Conservation (phyloP, 306 rosid species). For the Parietaria judaica region DNA sequence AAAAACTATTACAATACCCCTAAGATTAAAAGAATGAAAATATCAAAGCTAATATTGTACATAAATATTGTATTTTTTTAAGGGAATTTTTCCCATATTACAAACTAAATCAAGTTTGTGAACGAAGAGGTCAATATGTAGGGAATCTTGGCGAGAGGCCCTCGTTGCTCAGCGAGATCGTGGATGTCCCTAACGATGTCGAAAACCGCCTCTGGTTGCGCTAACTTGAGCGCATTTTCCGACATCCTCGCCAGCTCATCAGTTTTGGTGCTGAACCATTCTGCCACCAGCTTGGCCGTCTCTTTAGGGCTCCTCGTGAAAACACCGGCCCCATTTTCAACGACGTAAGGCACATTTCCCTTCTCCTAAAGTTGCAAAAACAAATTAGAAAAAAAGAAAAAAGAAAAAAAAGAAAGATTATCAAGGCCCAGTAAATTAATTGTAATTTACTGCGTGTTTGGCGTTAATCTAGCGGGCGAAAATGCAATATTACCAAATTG, state of each 20-base stretch:
- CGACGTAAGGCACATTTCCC: conserved; percentile 96
- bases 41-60: conserved; percentile 29
- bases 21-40: conserved; percentile 40
- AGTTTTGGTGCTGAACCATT: conserved; percentile 79
- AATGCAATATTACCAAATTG: too few species aligned
- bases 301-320: conserved; percentile 86
- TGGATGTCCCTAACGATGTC: conserved; percentile 84
- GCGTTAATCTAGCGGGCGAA: too few species aligned
- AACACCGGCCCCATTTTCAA: conserved; percentile 90
- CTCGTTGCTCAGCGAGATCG: conserved; percentile 68
- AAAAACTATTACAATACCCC: conserved; percentile 25
- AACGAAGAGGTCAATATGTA: conserved; percentile 78
- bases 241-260: conserved; percentile 66
- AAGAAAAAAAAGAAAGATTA: too few species aligned
- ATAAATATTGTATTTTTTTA: conserved; percentile 38
- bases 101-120: conserved; percentile 47
- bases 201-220: conserved; percentile 94
- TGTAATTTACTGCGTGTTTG: too few species aligned
- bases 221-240: conserved; percentile 71
- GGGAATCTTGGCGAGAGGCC: conserved; percentile 54
- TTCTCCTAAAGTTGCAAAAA: conserved; percentile 50
- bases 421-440: too few species aligned
- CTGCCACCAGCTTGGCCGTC: conserved; percentile 66
- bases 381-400: not conserved
- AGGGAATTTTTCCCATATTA: conserved; percentile 1